Evolutionary conservation across 164 flowering plant genomes (phyloP).

Genomic region (Magnolia officinalis): DNA sequence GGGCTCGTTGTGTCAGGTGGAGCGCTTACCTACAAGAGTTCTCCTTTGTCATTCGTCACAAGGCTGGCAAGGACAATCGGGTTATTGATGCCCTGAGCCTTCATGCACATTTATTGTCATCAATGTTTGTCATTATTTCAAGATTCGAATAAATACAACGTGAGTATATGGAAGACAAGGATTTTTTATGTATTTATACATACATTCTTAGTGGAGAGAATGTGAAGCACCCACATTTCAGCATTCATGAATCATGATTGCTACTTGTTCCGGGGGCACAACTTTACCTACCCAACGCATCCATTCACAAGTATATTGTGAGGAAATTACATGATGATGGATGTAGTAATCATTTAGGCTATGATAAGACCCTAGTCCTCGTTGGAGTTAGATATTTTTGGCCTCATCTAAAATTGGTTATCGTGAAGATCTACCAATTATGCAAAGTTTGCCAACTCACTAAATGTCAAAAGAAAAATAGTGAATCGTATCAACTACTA

Average conservation of each 20-base stretch:
- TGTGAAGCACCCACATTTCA: background rate
- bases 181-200: background rate
- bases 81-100: too few relatives aligned
- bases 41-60: background rate
- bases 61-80: too few relatives aligned
- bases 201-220: background rate
- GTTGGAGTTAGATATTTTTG: background rate
- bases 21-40: background rate
- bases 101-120: background rate
- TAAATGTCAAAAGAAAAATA: background rate
- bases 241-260: background rate
- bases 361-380: background rate
- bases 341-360: background rate
- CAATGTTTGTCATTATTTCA: background rate
- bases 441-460: background rate
- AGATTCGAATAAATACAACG: background rate
- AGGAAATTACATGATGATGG: background rate
- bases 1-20: background rate
- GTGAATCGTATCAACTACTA: background rate
- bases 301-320: background rate
- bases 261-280: background rate
- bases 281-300: background rate
- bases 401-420: background rate
- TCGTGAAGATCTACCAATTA: background rate
- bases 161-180: background rate